Evolutionary conservation across 495 filamentous ascomycete genomes (phyloP), one percentile per base, ranked within the genome.

Genomic region (Penicillium fimorum): DNA sequence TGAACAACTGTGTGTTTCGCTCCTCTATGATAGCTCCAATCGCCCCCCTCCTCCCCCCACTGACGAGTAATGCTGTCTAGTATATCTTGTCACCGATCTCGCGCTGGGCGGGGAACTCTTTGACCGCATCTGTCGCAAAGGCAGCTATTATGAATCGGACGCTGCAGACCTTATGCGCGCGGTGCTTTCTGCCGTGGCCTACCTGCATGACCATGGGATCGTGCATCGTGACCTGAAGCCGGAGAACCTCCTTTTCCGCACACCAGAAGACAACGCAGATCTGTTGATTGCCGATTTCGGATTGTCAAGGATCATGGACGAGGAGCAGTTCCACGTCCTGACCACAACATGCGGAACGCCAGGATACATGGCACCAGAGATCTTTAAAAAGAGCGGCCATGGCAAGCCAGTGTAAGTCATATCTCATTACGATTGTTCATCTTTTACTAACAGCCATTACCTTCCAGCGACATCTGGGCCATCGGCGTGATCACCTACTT

Each of bases 211-310:
- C 71, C 92, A 98, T 63, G 94, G 93, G 55, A 98, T 98, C 65
- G 94, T 98, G 11, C 94, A 98, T 70, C 90, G 94, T 59, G 87
- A 89, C 65, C 68, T 87, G 15, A 87, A 86, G 59, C 79, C 75
- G 13, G 77, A 82, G 66, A 83, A 82, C 37, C 59, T 83, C 18
- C 67, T 82, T 15, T 82, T 82, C 63, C 75, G 80, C 37, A 82
- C 80, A 0, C 80, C 80, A 5, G 80, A 82, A 57, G 80, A 82
- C 56, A 82, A 82, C 60, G 80, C 80, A 12, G 80, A 82, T 53
- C 71, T 98, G n/a, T 75, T 98, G 50, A 97, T 98, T 66, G 94
- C 95, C 35, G 94, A 98, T 70, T 98, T 98, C 65, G 94, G 94
- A 9, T 76, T 98, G 32, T 90, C 85, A 12, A 79, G 94, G 41